Evolutionary conservation across 495 filamentous ascomycete species (phyloP), one percentile per base, ranked within the genome.

Genomic region (Lasiosphaeris hirsuta): DNA sequence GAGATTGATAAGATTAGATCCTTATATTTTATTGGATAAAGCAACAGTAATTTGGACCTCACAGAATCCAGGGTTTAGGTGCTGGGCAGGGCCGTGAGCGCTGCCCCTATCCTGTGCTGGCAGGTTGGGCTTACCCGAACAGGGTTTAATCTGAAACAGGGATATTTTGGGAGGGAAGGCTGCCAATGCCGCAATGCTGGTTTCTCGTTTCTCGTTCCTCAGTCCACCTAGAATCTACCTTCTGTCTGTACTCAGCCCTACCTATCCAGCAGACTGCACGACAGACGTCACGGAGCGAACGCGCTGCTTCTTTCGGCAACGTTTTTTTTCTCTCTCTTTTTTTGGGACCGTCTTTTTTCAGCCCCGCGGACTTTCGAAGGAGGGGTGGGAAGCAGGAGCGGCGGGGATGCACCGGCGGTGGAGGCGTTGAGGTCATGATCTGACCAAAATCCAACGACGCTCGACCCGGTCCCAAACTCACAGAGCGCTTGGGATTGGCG

Each of bases 401-500:
- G 23, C 5, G 5, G 23, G 23, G 23, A 30, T 30, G 23, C 23
- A 5, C 46, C 46, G 35, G 19, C 46, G 15, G 35, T 49, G 46
- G 23, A 37, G 19, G 46, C 46, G 8, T 49, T 49, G 46, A 34
- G 23, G 33, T 49, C 33, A 34, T 33, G 23, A 17, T 19, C 39
- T 17, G 50, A 41, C 40, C 34, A 13, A 30, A 45, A 39, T 19
- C 10, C 13, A 5, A 15, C 13, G 19, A 10, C 7, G 30, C 40
- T 23, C 42, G 42, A 40, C 38, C 7, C 50, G 50, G 50, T 18
- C 35, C 14, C 9, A 15, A 52, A 52, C 14, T 36, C n/a, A 40
- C n/a, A 47, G 13, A 41, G 33, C n/a, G 50, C 10, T 19, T 15
- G 23, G 49, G 49, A 51, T 63, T 63, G 60, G 57, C 36, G 49